Conservation (phyloP, 164 flowering plant species). For the Chimonanthus praecox region DNA sequence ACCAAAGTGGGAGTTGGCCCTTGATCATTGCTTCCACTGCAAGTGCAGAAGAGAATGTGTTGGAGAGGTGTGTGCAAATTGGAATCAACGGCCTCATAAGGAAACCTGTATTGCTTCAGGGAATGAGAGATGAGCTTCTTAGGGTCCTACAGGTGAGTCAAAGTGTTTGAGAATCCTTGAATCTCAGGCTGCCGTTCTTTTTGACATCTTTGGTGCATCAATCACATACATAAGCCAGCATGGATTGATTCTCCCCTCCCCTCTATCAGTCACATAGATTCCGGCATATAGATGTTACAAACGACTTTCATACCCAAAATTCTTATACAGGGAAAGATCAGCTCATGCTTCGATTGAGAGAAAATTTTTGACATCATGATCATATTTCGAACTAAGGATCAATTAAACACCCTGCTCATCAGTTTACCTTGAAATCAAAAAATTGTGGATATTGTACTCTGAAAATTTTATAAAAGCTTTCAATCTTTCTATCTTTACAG, state of each 20-base stretch:
- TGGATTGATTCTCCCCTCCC: neutral
- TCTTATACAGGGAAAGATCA: neutral
- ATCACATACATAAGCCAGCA: neutral
- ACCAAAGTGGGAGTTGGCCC: constrained; percentile 60
- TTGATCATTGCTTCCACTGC: constrained; percentile 65
- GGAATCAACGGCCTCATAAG: constrained; percentile 80
- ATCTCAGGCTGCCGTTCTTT: neutral
- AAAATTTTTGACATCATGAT: neutral
- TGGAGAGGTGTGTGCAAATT: constrained; percentile 57
- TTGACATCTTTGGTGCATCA: neutral
- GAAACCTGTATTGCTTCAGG: constrained; percentile 63
- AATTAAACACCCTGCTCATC: neutral
- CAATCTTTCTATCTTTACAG: too few species aligned
- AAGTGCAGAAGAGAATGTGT: constrained; percentile 53
- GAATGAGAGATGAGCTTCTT: constrained; percentile 62
- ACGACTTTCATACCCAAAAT: constrained; percentile 1
- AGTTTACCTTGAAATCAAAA: neutral
- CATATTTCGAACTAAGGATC: neutral
- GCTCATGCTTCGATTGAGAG: neutral
- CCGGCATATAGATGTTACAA: constrained; percentile 6
- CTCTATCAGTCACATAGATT: constrained; percentile 6
- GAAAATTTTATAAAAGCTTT: neutral
- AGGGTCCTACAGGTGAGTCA: constrained; percentile 50
- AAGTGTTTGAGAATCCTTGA: constrained; percentile 14
- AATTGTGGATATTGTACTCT: neutral